Conservation (phyloP, 306 rosid species). For the Pyrus communis region DNA sequence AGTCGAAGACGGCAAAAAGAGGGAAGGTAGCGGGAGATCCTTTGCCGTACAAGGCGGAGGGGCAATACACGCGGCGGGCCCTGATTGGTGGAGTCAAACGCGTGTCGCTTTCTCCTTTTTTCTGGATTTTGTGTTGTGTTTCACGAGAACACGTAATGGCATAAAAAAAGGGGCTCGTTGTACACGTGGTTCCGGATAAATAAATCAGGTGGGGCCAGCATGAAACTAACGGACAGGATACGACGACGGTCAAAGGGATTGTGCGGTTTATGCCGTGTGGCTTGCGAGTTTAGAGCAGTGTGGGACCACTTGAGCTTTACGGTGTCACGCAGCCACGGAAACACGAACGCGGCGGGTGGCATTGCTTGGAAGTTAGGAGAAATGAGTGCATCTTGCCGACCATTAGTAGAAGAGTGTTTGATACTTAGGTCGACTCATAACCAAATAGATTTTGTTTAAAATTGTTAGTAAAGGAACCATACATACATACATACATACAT, state of each 20-base stretch:
- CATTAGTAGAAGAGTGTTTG: too few relatives aligned
- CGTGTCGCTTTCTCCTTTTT: conserved; percentile 2
- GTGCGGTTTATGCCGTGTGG: not conserved
- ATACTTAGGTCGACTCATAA: too few relatives aligned
- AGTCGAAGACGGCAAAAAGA: not conserved
- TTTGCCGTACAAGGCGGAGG: not conserved
- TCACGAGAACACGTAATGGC: conserved; percentile 15
- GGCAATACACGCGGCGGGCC: conserved; percentile 15
- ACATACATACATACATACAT: too few relatives aligned
- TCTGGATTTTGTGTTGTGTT: not conserved
- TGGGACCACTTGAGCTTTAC: not conserved
- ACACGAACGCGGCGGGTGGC: not conserved
- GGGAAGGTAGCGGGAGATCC: not conserved
- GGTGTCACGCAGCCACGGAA: not conserved
- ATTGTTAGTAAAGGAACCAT: too few relatives aligned
- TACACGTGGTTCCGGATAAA: not conserved
- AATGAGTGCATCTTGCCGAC: not conserved
- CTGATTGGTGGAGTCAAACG: not conserved
- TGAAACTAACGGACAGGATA: not conserved
- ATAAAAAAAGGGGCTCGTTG: not conserved
- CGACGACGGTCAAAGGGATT: not conserved
- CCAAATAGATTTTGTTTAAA: too few relatives aligned
- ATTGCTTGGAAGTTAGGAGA: not conserved
- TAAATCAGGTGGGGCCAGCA: not conserved
- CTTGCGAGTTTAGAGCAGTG: not conserved